Base-by-base conservation (phyloP, 495 filamentous ascomycete species). In the Xylaria telfairii region DNA sequence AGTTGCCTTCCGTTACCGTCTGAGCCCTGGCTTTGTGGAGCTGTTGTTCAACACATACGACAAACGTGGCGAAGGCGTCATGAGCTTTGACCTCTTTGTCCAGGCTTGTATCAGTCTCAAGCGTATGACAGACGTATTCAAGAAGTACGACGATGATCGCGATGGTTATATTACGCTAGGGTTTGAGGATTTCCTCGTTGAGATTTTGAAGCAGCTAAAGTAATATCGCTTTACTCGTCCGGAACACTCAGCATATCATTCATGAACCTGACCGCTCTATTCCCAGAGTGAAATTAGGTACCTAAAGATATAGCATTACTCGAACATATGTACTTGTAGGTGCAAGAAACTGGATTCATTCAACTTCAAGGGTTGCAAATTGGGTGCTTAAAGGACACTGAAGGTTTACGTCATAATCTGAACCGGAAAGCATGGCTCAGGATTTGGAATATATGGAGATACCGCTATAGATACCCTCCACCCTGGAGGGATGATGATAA, bases 91-190 rank as follows among this genome's bases (percentile, higher is more conserved):
- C 85, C 82, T 99, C 60, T 99, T 98, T 79, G 96, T 99, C 72
- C 96, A 99, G 85, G 94, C 93, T 37, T 98, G 96, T 79, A 99
- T 99, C 76, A 92, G 89, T 77, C 84, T 99, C 74, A 96, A 97
- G 87, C 87, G 96, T 70, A 98, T 99, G 95, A 99, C 96, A 71
- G 96, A 99, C 80, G 95, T 98, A 24, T 99, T 99, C 80, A 99
- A 99, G 89, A 93, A 92, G 78, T 99, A 98, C 81, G 96, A 99
- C 72, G 92, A 97, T 70, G 96, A 99, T 81, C 89, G 96, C 39
- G 96, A 98, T 82, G 96, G 96, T 41, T 96, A 90, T 76, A 93
- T 95, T 65, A 94, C 91, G 8, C 78, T 95, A 64, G 93, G 91
- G 76, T 95, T 95, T 77, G 91, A 93, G 81, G 90, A 93, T 71